Base-by-base conservation (phyloP, 2,329 filamentous ascomycete genomes). In the Neoscytalidium dimidiatum region DNA sequence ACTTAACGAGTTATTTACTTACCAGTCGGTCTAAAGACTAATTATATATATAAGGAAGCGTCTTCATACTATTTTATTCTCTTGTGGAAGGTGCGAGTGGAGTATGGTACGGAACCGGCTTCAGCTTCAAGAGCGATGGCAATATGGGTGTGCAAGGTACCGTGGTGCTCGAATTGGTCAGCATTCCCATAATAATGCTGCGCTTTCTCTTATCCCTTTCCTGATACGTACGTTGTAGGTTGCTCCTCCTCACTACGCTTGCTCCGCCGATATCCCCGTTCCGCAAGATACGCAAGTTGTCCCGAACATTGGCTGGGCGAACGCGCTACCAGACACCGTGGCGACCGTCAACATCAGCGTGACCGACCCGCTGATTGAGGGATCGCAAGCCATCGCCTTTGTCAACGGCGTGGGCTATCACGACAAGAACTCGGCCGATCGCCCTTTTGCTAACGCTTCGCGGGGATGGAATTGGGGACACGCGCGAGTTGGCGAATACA, bases 381-480 rank as follows among this genome's bases (percentile, higher is more conserved):
- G 6, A 11, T 33, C 31, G 31, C 31, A 33, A 29, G 11, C 33
- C 26, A 19, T 64, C 29, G 3, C 14, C 1, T 64, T 61, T 17
- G 1, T 23, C 41, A 26, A 38, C 43, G 62, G 65, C 19, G 14
- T 57, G 43, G 65, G 65, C 17, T 66, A 66, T 41, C 52, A 64
- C 33, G 65, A 64, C 48, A 51, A 66, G 28, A 43, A 52, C 26
- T 66, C 51, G 61, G 52, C 52, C 46, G 46, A 51, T 53, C 21
- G 17, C 7, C 51, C 65, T 8, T 52, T 66, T 13, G 41, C 14
- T n/a, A 6, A 58, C 2, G 28, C 9, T 8, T 35, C 64, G n/a
- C 46, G 52, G 19, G 31, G 46, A 26, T 66, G 58, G 44, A 52
- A 66, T 38, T 63, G 58, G 60, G 64, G 63, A 13, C 63, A 65